These are phyloP conservation scores for Floccularia luteovirens DNA, from an alignment of 768 basidiomycete genomes.

Conservation along the genomic window DNA sequence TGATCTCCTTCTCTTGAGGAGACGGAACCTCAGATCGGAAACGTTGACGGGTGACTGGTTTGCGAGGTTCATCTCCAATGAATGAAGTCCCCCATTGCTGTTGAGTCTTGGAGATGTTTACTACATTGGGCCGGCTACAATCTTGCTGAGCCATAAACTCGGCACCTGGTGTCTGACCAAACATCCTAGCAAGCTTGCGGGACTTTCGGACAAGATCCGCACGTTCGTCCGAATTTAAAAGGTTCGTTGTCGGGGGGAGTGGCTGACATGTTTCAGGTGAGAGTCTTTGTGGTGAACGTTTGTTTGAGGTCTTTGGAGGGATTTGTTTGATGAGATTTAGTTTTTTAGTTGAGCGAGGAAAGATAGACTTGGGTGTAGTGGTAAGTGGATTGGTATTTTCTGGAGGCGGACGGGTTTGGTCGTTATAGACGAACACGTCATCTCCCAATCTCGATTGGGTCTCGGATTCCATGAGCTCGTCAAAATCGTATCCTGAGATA, in stretches of 20 bases:
- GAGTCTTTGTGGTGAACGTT: no score
- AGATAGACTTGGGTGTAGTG: conserved; percentile 37
- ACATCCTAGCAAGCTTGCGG: conserved; percentile 75
- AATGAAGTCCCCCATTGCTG: conserved; percentile 13
- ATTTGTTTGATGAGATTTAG: background rate
- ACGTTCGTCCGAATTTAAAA: conserved; percentile 56
- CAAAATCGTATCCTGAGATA: no score
- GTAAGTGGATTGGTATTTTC: conserved; percentile 44
- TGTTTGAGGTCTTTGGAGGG: no score
- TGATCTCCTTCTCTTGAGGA: conserved; percentile 17
- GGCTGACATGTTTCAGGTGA: no score
- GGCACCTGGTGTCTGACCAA: conserved; percentile 57
- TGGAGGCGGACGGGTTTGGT: no score
- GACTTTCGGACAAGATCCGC: conserved; percentile 66
- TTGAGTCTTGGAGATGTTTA: conserved; percentile 3
- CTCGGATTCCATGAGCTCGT: no score
- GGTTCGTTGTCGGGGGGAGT: conserved; percentile 62
- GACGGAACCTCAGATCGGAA: conserved; percentile 23
- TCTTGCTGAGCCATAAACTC: conserved; percentile 28
- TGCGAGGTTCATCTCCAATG: conserved; percentile 13
- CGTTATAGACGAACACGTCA: no score
- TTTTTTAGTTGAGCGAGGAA: conserved; percentile 23
- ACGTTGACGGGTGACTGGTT: conserved; percentile 4
- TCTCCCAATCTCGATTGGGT: no score
- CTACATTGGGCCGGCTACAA: conserved; percentile 4